Evolutionary conservation across 805 yeast species (phyloP).

Genomic region (Dipodascopsis tothii): DNA sequence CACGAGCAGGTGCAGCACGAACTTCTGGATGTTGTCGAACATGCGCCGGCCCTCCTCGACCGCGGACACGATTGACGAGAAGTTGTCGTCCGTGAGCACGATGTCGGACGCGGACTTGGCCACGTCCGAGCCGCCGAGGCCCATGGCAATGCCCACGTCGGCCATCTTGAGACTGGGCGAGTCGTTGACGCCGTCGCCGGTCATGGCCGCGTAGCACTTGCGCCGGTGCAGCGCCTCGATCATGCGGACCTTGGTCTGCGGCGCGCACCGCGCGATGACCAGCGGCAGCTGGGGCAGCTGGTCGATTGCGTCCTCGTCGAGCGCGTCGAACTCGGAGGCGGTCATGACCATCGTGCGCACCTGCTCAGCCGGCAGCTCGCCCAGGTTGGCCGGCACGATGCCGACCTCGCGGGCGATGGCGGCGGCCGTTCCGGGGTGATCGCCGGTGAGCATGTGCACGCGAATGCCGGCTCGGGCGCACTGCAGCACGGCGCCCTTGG

Average conservation of each 20-base stretch:
- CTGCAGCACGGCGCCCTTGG: constrained; percentile 53
- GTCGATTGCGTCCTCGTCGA: constrained; percentile 57
- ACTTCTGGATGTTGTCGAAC: constrained; percentile 71
- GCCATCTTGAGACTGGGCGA: constrained; percentile 70
- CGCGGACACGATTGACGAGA: constrained; percentile 70
- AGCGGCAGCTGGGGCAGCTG: constrained; percentile 58
- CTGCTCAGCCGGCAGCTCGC: constrained; percentile 31
- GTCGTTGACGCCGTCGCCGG: constrained; percentile 79
- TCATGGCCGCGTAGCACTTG: constrained; percentile 65
- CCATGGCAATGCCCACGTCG: constrained; percentile 82
- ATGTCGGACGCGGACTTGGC: constrained; percentile 80
- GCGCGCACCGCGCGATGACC: constrained; percentile 78
- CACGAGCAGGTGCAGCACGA: constrained; percentile 64
- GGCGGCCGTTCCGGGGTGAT: constrained; percentile 68
- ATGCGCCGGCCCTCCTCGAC: constrained; percentile 75
- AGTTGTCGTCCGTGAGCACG: constrained; percentile 67
- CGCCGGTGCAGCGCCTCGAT: constrained; percentile 67
- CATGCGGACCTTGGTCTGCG: constrained; percentile 73
- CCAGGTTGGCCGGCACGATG: constrained; percentile 55
- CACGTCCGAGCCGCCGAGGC: constrained; percentile 71
- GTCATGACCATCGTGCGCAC: constrained; percentile 48
- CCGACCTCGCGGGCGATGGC: constrained; percentile 81
- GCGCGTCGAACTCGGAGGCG: constrained; percentile 60
- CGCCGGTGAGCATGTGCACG: constrained; percentile 78
- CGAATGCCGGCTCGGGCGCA: constrained; percentile 72